Evolutionary conservation across 352 stramenopile genomes (phyloP).

Genomic region (Globisporangium megalacanthum): DNA sequence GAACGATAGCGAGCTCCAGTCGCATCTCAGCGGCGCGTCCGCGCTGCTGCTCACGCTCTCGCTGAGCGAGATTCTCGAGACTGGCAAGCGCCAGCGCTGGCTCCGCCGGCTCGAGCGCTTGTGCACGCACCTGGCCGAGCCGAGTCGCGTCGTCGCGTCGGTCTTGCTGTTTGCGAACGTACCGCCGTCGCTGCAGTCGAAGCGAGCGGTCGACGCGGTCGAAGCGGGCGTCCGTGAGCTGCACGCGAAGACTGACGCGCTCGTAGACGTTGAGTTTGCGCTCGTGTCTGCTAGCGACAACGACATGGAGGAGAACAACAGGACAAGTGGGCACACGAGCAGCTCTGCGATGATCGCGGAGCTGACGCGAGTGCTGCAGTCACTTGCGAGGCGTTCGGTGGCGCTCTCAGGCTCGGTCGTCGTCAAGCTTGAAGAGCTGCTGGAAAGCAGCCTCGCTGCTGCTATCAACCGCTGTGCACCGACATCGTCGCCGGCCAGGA

Average conservation of each 20-base stretch:
- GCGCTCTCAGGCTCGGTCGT: constrained; percentile 13
- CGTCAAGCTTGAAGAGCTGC: constrained; percentile 34
- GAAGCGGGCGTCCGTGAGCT: constrained; percentile 24
- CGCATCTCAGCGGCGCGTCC: constrained; percentile 33
- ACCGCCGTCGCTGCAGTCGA: constrained; percentile 10
- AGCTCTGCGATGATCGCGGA: constrained; percentile 5
- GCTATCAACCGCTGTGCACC: constrained; percentile 28
- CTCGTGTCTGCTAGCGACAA: not conserved
- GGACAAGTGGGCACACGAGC: not conserved
- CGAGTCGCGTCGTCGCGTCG: constrained; percentile 28
- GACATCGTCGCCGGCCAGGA: not conserved
- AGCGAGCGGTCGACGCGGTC: constrained; percentile 16
- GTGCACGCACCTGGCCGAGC: constrained; percentile 22
- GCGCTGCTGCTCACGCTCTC: constrained; percentile 54
- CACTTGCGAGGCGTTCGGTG: constrained; percentile 4
- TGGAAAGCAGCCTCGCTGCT: constrained; percentile 28
- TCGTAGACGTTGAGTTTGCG: constrained; percentile 19
- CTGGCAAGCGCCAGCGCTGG: constrained; percentile 26
- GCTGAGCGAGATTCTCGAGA: constrained; percentile 32
- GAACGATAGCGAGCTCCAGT: constrained; percentile 15
- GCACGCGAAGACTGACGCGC: constrained; percentile 15
- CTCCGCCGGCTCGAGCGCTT: constrained; percentile 35
- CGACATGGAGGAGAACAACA: not conserved
- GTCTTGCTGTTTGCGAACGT: constrained; percentile 40
- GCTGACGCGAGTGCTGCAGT: constrained; percentile 25